Evolutionary conservation across 163 green algal species (phyloP), one percentile per base, ranked within the genome.

Genomic region (Coccomyxa subellipsoidea): DNA sequence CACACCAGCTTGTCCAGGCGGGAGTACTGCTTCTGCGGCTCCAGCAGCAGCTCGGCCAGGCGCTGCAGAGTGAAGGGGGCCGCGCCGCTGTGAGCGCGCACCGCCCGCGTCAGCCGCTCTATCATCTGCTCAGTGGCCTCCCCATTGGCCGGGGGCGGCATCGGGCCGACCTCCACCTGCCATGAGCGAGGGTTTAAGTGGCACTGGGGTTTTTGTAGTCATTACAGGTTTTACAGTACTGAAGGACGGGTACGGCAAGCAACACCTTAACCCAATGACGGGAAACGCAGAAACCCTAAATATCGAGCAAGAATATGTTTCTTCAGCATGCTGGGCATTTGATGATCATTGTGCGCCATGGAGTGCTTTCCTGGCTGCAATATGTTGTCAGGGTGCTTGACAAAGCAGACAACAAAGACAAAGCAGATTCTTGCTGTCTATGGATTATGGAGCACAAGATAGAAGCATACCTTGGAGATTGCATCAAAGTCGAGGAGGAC

Each of bases 1-100:
- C 35, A 32, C 84, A 93, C 90, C 85, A 94, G 37, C 82, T 97
- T 97, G 71, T 92, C 84, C 38, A 96, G 80, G 10, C 85, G 80
- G 0, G 39, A 53, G 76, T 97, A 97, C 84, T 97, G 94, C 83
- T 93, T 94, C 27, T 85, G 80, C 1, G 94, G 93, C 77, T 95
- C 91, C 32, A 97, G 84, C 82, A 96, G 79, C 54, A 97, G 72
- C 84, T 97, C 94, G 47, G 90, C 93, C 27, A 97, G 85, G 23
- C 94, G 90, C 84, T 97, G 94, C 81, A 96, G 81, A 0, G 94
- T 97, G 90, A 94, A 97, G 7, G 94, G 94, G 0, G 91, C 80
- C 0, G 87, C 85, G 0, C 80, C 80, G 1, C 36, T 54, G 80
- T 93, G 92, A 0, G 31, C 53, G 7, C 84, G 70, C 70, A 96